Conservation (phyloP, 495 filamentous ascomycete genomes). For the Penicillium robsamsonii region DNA sequence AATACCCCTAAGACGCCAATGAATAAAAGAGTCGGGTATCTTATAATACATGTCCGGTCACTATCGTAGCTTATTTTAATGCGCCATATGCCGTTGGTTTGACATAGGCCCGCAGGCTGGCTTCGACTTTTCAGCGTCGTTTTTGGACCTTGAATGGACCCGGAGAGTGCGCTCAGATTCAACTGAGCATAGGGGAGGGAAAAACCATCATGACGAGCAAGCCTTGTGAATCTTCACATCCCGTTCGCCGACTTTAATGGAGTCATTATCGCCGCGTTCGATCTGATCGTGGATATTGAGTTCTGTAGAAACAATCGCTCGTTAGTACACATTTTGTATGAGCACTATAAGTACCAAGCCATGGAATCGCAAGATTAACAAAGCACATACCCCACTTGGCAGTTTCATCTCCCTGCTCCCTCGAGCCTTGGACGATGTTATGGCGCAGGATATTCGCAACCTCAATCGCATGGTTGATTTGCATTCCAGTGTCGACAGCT, state of each 20-base stretch:
- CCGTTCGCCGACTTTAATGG: constrained; percentile 59
- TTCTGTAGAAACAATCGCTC: constrained; percentile 45
- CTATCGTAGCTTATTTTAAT: constrained; percentile 8
- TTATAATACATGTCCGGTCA: constrained; percentile 41
- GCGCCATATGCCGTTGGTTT: neutral
- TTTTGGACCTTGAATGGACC: neutral
- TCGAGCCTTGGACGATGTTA: constrained; percentile 85
- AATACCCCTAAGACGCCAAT: constrained; percentile 39
- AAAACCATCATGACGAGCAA: constrained; percentile 35
- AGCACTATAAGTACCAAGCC: too few relatives aligned
- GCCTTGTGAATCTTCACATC: constrained; percentile 47
- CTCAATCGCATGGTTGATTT: constrained; percentile 75
- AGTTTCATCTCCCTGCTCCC: constrained; percentile 48
- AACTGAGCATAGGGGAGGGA: neutral
- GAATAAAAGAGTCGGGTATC: constrained; percentile 45
- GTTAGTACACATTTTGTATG: constrained; percentile 8
- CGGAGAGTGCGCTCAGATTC: constrained; percentile 8
- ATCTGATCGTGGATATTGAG: constrained; percentile 86
- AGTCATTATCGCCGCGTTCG: constrained; percentile 89
- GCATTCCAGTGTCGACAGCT: constrained; percentile 48
- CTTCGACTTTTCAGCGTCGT: neutral
- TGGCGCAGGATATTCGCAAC: constrained; percentile 74
- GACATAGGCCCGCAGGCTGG: neutral
- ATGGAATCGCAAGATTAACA: neutral
- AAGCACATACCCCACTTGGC: constrained; percentile 62